A percentile compares a stretch with the other conserved stretches of the same genome.
These are phyloP conservation scores for Quercus suber DNA, from an alignment of 306 rosid species.

Conservation along the genomic window DNA sequence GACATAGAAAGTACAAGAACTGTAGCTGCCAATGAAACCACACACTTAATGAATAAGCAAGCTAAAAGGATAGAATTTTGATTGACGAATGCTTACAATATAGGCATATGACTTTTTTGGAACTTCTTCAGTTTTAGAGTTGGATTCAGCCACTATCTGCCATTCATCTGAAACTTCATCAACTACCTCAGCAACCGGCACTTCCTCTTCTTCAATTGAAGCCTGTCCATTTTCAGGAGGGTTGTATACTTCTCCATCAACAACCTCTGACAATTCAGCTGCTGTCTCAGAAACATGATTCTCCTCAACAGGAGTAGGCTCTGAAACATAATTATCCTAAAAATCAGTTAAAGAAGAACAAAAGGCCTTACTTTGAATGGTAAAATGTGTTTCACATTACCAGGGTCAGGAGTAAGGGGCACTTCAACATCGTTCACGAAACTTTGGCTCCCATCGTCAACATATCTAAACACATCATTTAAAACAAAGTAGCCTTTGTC, in stretches of 20 bases:
- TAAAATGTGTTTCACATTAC: conserved; percentile 28
- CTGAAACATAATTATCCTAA: conserved; percentile 26
- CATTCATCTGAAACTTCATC: conserved; percentile 60
- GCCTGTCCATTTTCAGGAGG: conserved; percentile 39
- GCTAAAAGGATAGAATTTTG: conserved; percentile 2
- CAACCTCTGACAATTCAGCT: conserved; percentile 28
- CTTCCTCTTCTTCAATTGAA: conserved; percentile 46
- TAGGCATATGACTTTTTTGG: conserved; percentile 87
- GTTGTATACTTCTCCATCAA: conserved; percentile 34
- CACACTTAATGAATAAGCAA: background rate
- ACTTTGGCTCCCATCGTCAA: conserved; percentile 48
- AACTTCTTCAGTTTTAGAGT: conserved; percentile 49
- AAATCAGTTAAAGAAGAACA: background rate
- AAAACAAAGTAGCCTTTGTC: conserved; percentile 84
- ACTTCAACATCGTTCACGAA: conserved; percentile 33
- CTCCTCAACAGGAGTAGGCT: conserved; percentile 33
- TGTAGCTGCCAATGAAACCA: background rate
- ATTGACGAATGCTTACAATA: conserved; percentile 56
- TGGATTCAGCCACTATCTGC: conserved; percentile 39
- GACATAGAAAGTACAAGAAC: background rate
- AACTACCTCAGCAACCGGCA: conserved; percentile 50
- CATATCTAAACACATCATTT: conserved; percentile 85
- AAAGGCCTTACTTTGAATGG: background rate
- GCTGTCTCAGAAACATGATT: conserved; percentile 36
- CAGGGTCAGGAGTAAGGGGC: conserved; percentile 36